Evolutionary conservation across 1,284 basidiomycete species (phyloP).

Genomic region (Apiotrichum sp.): DNA sequence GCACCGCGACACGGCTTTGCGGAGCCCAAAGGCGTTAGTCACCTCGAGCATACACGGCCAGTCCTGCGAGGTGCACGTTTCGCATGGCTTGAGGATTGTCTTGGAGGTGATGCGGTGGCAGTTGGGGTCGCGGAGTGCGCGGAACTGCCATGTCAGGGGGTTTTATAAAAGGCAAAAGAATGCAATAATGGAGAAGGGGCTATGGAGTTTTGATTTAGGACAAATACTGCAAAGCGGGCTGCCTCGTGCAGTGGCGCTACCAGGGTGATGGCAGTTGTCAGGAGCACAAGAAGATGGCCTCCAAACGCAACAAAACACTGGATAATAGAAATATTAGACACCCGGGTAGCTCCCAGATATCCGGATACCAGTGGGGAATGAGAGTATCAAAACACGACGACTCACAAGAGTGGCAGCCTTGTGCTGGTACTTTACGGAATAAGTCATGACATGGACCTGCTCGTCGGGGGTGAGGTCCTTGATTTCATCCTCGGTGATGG

Average conservation of each 20-base stretch:
- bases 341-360: too few relatives aligned
- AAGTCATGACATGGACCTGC: neutral
- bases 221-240: neutral
- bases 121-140: neutral
- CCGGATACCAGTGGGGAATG: too few relatives aligned
- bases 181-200: too few relatives aligned
- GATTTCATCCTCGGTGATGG: neutral
- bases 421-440: neutral
- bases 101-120: neutral
- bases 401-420: slow-evolving; percentile 1
- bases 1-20: neutral
- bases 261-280: too few relatives aligned
- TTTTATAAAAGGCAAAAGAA: neutral
- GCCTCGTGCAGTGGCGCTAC: too few relatives aligned
- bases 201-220: too few relatives aligned
- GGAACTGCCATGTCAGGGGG: neutral
- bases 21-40: neutral
- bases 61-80: neutral
- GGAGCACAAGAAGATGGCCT: too few relatives aligned
- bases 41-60: neutral
- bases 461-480: neutral
- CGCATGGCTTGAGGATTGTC: neutral
- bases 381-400: neutral
- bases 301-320: too few relatives aligned
- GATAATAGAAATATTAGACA: too few relatives aligned